Base-by-base conservation (phyloP, 2,329 filamentous ascomycete genomes). In the Fusarium virguliforme region DNA sequence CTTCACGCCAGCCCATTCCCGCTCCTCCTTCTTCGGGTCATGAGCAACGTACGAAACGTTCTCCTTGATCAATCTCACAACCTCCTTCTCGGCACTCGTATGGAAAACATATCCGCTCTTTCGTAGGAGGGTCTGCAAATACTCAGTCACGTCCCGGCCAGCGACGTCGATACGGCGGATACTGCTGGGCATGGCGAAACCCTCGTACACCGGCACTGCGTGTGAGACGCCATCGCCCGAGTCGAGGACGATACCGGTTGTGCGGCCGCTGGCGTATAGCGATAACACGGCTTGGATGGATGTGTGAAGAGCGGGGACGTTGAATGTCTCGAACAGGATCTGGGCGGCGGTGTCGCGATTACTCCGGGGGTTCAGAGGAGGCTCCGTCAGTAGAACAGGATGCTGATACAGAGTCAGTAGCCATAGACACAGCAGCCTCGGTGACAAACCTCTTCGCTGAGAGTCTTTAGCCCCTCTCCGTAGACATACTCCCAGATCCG, bases 401-500 rank as follows among this genome's bases (percentile, higher is more conserved):
- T 99, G 96, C 91, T 95, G 62, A 48, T 8, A 51, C 15, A 12
- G 28, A 22, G 64, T 70, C 55, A 76, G 76, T 70, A 74, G 3
- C 2, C 37, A 28, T 13, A 18, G 22, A 34, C 18, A 40, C 1
- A 8, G 18, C 18, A 18, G 18, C 28, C n/a, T 34, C 37, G 18
- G 18, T 18, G 50, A 56, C 80, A 37, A 64, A 95, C 93, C 88
- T 99, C 96, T 87, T 99, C 96, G 82, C 95, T 98, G 79, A 98
- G 87, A 55, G 95, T 97, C 86, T 98, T 98, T 77, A 99, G 82
- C 71, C 97, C 96, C 79, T 98, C 95, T 64, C 93, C 93, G 81
- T 98, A 99, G 59, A 99, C 94, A 79, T 97, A 96, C 77, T 97
- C 93, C 96, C 96, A 99, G 83, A 99, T 99, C 84, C 94, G 91